A percentile compares a stretch with the other conserved stretches of the same genome.
phyloP scores from a whole-genome alignment of 345 rosid genomes.

The Linum tenue region DNA sequence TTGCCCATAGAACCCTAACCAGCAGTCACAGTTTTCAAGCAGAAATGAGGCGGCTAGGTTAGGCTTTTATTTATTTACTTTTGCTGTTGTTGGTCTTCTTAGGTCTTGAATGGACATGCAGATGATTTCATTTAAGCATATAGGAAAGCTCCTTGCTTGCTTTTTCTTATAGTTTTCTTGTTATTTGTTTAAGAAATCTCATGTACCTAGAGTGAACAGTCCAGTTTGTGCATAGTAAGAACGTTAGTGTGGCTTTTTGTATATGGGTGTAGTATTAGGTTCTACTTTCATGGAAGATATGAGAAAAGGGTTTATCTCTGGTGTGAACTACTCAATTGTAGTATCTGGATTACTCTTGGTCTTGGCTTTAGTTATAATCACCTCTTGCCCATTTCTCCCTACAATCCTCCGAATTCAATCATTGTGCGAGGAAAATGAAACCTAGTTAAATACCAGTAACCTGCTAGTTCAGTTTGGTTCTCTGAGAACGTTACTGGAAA shows the following conservation, averaged over 20 bases:
- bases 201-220: background rate
- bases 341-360: background rate
- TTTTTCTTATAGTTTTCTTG: too few species aligned
- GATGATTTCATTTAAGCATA: background rate
- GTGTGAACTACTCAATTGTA: background rate
- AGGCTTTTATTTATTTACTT: background rate
- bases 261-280: background rate
- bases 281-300: too few species aligned
- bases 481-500: too few species aligned
- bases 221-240: background rate
- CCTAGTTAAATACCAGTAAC: too few species aligned
- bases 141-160: background rate
- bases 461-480: too few species aligned
- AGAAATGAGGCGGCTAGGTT: constrained; percentile 49
- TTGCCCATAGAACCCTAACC: constrained; percentile 66
- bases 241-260: background rate
- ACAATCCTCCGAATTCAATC: too few species aligned
- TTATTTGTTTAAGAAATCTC: too few species aligned
- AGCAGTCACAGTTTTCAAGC: constrained; percentile 58
- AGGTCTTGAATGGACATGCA: background rate
- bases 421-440: too few species aligned
- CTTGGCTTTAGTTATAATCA: too few species aligned
- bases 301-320: too few species aligned
- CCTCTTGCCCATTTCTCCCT: too few species aligned
- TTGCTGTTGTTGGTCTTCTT: background rate